Percentiles rank a stretch among this genome's conserved stretches.
These are phyloP conservation scores for Mucor mucedo DNA, from an alignment of 371 early-diverging fungal genomes.

Conservation along the genomic window DNA sequence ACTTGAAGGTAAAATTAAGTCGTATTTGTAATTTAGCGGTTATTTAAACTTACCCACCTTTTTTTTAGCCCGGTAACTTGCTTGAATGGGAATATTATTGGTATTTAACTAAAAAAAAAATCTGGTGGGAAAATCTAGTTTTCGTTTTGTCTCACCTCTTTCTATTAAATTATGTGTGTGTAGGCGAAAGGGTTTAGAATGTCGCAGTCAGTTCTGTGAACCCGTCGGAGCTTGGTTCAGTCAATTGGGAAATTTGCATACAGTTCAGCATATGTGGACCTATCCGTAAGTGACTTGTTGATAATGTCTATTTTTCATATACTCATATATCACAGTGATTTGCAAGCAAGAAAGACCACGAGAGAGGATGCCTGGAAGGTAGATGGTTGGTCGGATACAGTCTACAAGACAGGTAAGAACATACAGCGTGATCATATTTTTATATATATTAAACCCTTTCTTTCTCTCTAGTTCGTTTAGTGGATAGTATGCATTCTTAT, in stretches of 20 bases:
- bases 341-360: slow-evolving; percentile 84
- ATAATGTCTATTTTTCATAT: not conserved
- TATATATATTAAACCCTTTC: not conserved
- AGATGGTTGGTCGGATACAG: slow-evolving; percentile 93
- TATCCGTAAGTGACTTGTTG: slow-evolving; percentile 83
- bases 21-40: not conserved
- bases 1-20: slow-evolving; percentile 61
- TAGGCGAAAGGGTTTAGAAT: slow-evolving; percentile 83
- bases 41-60: not conserved
- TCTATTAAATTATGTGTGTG: not conserved
- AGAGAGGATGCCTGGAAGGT: slow-evolving; percentile 93
- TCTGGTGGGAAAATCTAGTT: not conserved
- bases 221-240: slow-evolving; percentile 97
- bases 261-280: slow-evolving; percentile 94
- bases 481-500: slow-evolving; percentile 82
- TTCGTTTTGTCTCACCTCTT: not conserved
- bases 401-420: slow-evolving; percentile 80
- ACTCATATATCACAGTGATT: slow-evolving; percentile 52
- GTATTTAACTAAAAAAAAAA: slow-evolving; percentile 17
- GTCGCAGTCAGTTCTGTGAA: slow-evolving; percentile 83
- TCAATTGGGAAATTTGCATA: slow-evolving; percentile 86
- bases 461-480: slow-evolving; percentile 68
- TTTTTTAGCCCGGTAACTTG: slow-evolving; percentile 77
- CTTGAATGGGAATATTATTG: slow-evolving; percentile 95
- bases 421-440: not conserved